These are phyloP conservation scores for Musa balbisiana DNA, from an alignment of 202 grass and related monocot genomes.

Conservation along the genomic window DNA sequence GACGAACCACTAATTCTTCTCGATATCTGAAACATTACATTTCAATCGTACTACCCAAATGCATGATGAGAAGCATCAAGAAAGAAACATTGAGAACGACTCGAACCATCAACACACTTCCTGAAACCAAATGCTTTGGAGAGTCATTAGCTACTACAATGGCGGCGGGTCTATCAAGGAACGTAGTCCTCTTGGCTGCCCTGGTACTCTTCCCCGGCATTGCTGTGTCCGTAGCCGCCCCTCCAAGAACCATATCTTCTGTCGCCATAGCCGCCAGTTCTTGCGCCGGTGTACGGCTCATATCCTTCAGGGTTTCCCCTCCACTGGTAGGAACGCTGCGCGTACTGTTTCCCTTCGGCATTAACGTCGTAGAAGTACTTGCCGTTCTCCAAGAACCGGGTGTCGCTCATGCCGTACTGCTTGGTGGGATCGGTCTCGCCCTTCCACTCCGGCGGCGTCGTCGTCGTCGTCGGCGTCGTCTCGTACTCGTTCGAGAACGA, in stretches of 20 bases:
- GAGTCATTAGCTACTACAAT: too few species aligned
- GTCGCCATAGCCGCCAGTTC: too few species aligned
- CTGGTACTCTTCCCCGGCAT: too few species aligned
- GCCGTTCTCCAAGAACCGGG: conserved; percentile 30
- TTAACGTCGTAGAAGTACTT: conserved; percentile 40
- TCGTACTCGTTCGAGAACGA: not conserved
- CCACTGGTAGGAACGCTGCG: not conserved
- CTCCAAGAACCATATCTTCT: not conserved
- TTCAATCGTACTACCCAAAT: too few species aligned
- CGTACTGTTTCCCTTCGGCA: conserved; percentile 10
- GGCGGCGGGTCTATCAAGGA: too few species aligned
- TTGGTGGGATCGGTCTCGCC: not conserved
- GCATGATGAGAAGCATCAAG: too few species aligned
- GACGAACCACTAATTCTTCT: too few species aligned
- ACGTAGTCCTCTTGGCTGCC: too few species aligned
- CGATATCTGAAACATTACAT: too few species aligned
- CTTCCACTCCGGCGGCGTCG: not conserved
- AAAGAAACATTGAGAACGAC: too few species aligned
- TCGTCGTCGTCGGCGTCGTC: not conserved
- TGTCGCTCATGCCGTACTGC: conserved; percentile 38
- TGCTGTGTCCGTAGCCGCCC: not conserved
- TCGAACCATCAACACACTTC: too few species aligned
- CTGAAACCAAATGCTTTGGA: too few species aligned
- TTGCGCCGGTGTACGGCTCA: not conserved
- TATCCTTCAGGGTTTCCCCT: not conserved